A percentile compares a stretch with the other conserved stretches of the same genome.
These are phyloP conservation scores for Kurtzmaniella quercitrusa DNA, from an alignment of 1,139 yeast genomes.

Conservation along the genomic window DNA sequence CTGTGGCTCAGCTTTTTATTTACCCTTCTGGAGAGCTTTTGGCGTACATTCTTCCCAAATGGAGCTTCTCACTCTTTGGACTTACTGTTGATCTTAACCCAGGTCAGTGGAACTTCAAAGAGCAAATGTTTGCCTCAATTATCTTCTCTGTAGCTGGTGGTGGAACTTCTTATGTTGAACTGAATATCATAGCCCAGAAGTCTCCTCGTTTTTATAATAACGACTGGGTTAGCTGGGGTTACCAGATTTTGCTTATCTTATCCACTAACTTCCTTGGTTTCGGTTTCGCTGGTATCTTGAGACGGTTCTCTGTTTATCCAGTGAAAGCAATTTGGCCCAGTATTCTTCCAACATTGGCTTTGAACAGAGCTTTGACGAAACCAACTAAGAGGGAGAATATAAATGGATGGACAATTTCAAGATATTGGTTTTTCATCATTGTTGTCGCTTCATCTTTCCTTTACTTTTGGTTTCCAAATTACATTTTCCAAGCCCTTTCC, in stretches of 20 bases:
- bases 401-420: slow-evolving; percentile 45
- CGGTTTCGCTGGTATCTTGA: slow-evolving; percentile 51
- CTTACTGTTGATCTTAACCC: slow-evolving; percentile 31
- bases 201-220: slow-evolving; percentile 28
- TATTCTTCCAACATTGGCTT: slow-evolving; percentile 43
- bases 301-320: slow-evolving; percentile 50
- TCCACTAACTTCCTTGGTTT: slow-evolving; percentile 53
- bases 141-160: slow-evolving; percentile 35
- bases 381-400: slow-evolving; percentile 31
- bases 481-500: slow-evolving; percentile 42
- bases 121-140: slow-evolving; percentile 55
- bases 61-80: slow-evolving; percentile 1
- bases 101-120: slow-evolving; percentile 58
- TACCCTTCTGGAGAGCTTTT: slow-evolving; percentile 47
- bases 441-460: slow-evolving; percentile 30
- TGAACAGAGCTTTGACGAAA: slow-evolving; percentile 43
- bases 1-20: slow-evolving; percentile 49
- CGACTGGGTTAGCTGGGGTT: slow-evolving; percentile 34
- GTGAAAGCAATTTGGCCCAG: slow-evolving; percentile 50
- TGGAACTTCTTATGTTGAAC: slow-evolving; percentile 30
- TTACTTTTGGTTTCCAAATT: slow-evolving; percentile 54
- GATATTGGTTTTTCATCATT: slow-evolving; percentile 40
- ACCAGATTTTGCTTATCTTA: slow-evolving; percentile 40
- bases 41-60: slow-evolving; percentile 12
- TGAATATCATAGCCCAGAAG: slow-evolving; percentile 38